phyloP scores from a whole-genome alignment of 2,329 filamentous ascomycete species.

The Cadophora malorum region DNA sequence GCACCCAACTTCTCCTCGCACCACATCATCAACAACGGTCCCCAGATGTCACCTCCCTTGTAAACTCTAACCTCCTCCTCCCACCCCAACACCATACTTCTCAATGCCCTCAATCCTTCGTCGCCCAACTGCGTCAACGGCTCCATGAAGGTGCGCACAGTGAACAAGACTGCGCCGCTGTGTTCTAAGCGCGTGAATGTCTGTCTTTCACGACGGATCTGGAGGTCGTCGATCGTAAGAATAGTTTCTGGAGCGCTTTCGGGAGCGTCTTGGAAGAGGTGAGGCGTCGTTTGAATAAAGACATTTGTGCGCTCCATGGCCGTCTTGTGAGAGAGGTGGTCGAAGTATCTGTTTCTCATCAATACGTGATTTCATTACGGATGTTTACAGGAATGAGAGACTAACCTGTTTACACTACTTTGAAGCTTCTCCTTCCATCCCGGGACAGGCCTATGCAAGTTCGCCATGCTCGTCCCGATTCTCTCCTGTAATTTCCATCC shows the following conservation, averaged over 20 bases:
- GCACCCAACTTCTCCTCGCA: slow-evolving; percentile 30
- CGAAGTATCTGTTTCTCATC: slow-evolving; percentile 48
- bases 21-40: slow-evolving; percentile 29
- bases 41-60: slow-evolving; percentile 54
- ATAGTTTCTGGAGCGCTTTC: slow-evolving; percentile 46
- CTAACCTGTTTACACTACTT: slow-evolving; percentile 50
- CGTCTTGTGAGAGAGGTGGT: slow-evolving; percentile 50
- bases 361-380: neutral
- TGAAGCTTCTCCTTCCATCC: slow-evolving; percentile 56
- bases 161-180: slow-evolving; percentile 54
- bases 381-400: slow-evolving; percentile 21
- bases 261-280: slow-evolving; percentile 53
- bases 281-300: slow-evolving; percentile 55
- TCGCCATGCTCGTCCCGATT: slow-evolving; percentile 56
- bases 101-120: slow-evolving; percentile 50
- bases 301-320: slow-evolving; percentile 57
- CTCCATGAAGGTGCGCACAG: slow-evolving; percentile 55
- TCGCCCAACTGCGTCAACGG: slow-evolving; percentile 49
- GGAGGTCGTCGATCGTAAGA: slow-evolving; percentile 48
- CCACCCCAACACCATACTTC: slow-evolving; percentile 53
- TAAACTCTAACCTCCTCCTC: slow-evolving; percentile 52
- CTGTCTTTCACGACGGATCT: slow-evolving; percentile 56
- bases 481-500: slow-evolving; percentile 57
- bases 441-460: slow-evolving; percentile 54
- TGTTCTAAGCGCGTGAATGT: slow-evolving; percentile 54